Percentiles rank a stretch among this genome's conserved stretches.
These are phyloP conservation scores for Dictyostelium capitatum DNA, from an alignment of 78 protist species.

Conservation along the genomic window DNA sequence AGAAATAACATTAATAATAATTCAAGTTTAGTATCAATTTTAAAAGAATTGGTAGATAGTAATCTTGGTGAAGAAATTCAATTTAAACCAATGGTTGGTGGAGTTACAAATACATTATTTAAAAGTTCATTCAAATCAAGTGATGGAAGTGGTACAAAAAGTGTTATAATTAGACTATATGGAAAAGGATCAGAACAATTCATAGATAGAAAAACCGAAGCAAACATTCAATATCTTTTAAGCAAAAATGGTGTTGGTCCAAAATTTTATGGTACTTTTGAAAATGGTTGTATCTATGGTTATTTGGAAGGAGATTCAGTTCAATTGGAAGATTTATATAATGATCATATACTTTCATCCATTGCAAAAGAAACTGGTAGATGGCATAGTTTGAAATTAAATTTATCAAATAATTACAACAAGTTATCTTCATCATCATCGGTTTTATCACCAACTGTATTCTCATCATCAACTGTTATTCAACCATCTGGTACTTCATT, in stretches of 20 bases:
- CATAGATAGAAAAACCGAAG: slow-evolving; percentile 69
- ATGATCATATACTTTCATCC: slow-evolving; percentile 5
- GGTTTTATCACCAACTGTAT: background rate
- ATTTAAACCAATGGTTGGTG: slow-evolving; percentile 77
- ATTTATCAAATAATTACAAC: background rate
- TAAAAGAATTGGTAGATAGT: slow-evolving; percentile 67
- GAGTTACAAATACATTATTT: slow-evolving; percentile 71
- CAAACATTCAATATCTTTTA: slow-evolving; percentile 58
- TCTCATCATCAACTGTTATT: background rate
- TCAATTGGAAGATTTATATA: slow-evolving; percentile 45
- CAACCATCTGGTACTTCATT: slow-evolving; percentile 18
- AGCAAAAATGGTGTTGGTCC: slow-evolving; percentile 85
- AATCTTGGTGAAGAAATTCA: slow-evolving; percentile 38
- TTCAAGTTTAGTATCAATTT: slow-evolving; percentile 18
- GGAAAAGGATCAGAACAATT: slow-evolving; percentile 70
- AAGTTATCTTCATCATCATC: background rate
- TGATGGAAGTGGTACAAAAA: slow-evolving; percentile 28
- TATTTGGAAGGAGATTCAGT: slow-evolving; percentile 76
- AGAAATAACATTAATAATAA: background rate
- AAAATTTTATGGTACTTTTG: slow-evolving; percentile 81
- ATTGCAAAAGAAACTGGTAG: slow-evolving; percentile 51
- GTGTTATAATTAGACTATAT: slow-evolving; percentile 72
- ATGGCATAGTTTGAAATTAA: slow-evolving; percentile 62
- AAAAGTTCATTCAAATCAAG: slow-evolving; percentile 39
- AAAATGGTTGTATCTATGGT: slow-evolving; percentile 83